Percentiles rank a stretch among this genome's conserved stretches.
Conservation (phyloP, 2,329 filamentous ascomycete genomes). For the Colletotrichum acutatum region DNA sequence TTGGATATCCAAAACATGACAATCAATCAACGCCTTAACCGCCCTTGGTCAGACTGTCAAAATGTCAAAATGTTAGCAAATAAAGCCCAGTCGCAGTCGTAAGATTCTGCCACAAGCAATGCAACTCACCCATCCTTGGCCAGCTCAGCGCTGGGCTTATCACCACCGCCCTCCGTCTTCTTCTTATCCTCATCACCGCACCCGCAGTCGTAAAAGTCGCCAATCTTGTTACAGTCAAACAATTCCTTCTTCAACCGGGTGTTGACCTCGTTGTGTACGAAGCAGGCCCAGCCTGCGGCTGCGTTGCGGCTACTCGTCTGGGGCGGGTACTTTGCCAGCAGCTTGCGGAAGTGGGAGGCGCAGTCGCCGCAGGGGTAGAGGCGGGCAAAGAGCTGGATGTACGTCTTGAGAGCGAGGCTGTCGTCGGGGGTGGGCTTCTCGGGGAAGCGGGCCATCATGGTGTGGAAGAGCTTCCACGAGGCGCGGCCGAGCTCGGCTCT, state of each 20-base stretch:
- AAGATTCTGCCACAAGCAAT: not conserved
- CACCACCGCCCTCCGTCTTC: slow-evolving; percentile 41
- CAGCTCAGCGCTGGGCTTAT: slow-evolving; percentile 34
- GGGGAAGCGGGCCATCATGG: slow-evolving; percentile 77
- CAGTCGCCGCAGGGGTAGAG: slow-evolving; percentile 79
- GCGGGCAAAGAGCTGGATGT: slow-evolving; percentile 74
- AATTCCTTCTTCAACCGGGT: slow-evolving; percentile 68
- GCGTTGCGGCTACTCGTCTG: slow-evolving; percentile 72
- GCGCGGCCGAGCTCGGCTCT: slow-evolving; percentile 74
- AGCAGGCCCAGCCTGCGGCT: slow-evolving; percentile 75
- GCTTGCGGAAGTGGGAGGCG: slow-evolving; percentile 72
- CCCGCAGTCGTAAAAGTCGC: slow-evolving; percentile 78
- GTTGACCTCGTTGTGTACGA: slow-evolving; percentile 76
- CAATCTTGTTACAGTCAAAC: slow-evolving; percentile 75
- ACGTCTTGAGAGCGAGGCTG: slow-evolving; percentile 70
- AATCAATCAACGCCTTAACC: not conserved
- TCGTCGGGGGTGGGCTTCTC: slow-evolving; percentile 72
- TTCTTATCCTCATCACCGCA: slow-evolving; percentile 72
- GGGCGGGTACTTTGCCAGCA: slow-evolving; percentile 71
- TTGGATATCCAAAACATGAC: not conserved
- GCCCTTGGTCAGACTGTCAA: slow-evolving; percentile 20
- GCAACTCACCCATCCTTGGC: slow-evolving; percentile 25
- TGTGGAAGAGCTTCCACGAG: slow-evolving; percentile 77
- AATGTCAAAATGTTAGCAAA: slow-evolving; percentile 10
- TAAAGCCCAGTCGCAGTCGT: no score